Base-by-base conservation (phyloP, 164 flowering plant species). In the Buxus sempervirens region DNA sequence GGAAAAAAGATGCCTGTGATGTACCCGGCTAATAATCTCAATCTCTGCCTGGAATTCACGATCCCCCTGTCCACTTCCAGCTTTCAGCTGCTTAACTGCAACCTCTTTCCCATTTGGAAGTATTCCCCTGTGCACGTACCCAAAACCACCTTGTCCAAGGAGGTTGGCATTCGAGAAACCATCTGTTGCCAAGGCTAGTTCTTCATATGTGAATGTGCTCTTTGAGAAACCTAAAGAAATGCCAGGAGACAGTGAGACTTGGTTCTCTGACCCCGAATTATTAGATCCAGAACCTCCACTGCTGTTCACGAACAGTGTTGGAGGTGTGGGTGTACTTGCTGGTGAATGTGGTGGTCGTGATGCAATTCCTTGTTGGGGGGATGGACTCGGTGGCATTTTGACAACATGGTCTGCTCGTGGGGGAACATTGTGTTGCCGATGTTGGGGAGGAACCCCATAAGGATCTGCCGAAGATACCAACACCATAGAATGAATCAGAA, bases 61-160 rank as follows among this genome's bases (percentile, higher is more conserved):
- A 81, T 95, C 97, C 48, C 97, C 98, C 63, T 94, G 98, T 22
- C 96, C 97, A 74, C 98, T 91, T 32, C 95, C 98, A 63, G 85
- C 81, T 78, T 94, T 94, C 41, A 94, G 83, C 69, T 86, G 86
- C 77, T 91, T 94, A 61, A 94, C 83, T 6, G 98, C 98, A 13
- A 94, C 90, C 76, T 90, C 97, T 74, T 86, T 91, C 21, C 97
- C 97, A 75, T 89, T 89, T 0, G 91, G 92, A 64, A 91, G 90
- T 19, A 91, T 69, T 38, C 98, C 98, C 67, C 68, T 84, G 74
- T 94, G 96, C 64, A 94, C 98, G 82, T 88, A 91, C 58, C 98
- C 98, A 83, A 94, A 94, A 49, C 98, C 98, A 75, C 97, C 98
- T 82, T 89, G 96, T 25, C 98, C 98, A 65, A 94, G 86, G 26